Evolutionary conservation across 192 early-diverging fungal species (phyloP).

Genomic region (Mortierella claussenii): DNA sequence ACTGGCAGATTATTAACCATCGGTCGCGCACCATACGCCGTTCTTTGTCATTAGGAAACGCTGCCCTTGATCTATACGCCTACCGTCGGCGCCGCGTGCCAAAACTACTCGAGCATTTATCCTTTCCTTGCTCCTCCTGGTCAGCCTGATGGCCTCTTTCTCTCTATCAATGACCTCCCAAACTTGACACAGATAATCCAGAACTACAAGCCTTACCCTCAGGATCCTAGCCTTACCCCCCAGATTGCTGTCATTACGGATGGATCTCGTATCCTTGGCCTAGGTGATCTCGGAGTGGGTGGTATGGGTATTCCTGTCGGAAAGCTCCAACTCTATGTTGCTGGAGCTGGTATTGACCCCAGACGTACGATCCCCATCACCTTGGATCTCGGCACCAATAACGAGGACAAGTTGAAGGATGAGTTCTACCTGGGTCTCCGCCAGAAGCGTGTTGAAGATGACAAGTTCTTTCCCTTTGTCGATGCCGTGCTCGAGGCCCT

Average conservation of each 20-base stretch:
- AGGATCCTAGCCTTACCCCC: conserved; percentile 64
- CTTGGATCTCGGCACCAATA: conserved; percentile 94
- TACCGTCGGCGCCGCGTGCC: conserved; percentile 86
- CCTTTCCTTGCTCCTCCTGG: conserved; percentile 84
- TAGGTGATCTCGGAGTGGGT: conserved; percentile 94
- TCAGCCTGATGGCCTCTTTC: conserved; percentile 86
- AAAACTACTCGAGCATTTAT: conserved; percentile 89
- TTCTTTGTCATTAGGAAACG: too few relatives aligned
- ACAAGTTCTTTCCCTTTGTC: conserved; percentile 82
- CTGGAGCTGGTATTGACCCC: conserved; percentile 88
- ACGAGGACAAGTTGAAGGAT: conserved; percentile 80
- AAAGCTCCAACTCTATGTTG: conserved; percentile 94
- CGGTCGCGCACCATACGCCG: too few relatives aligned
- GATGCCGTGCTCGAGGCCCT: conserved; percentile 85
- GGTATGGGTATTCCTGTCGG: conserved; percentile 97
- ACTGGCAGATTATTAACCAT: too few relatives aligned
- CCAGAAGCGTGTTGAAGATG: conserved; percentile 71
- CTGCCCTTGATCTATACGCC: conserved; percentile 86
- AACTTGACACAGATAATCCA: conserved; percentile 80
- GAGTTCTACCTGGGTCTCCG: conserved; percentile 90
- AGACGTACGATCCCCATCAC: conserved; percentile 88
- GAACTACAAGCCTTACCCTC: conserved; percentile 78
- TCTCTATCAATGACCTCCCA: conserved; percentile 79
- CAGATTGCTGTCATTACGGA: conserved; percentile 96
- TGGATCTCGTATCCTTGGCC: conserved; percentile 92